phyloP scores from a whole-genome alignment of 164 flowering plant species.

The Vitis vinifera region DNA sequence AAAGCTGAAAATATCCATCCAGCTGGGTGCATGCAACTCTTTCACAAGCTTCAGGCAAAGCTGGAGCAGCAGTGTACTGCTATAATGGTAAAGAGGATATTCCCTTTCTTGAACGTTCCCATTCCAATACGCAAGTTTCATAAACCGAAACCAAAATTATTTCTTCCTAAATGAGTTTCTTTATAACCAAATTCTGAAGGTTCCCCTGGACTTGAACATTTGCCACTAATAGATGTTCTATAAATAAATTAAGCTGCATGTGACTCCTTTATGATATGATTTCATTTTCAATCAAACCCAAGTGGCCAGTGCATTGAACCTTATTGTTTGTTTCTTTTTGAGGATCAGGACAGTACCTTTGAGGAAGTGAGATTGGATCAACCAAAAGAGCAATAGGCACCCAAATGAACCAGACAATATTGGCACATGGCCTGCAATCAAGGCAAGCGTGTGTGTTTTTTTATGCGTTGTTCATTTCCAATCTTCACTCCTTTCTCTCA shows the following conservation, averaged over 20 bases:
- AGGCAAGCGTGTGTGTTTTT: not conserved
- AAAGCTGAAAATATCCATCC: too few relatives aligned
- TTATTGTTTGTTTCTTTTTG: not conserved
- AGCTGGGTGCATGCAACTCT: too few relatives aligned
- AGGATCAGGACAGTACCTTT: conserved; percentile 10
- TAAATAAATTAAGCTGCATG: conserved; percentile 5
- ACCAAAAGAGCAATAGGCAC: conserved; percentile 5
- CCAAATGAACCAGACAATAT: conserved; percentile 5
- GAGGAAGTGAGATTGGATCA: conserved; percentile 4
- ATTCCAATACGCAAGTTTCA: too few relatives aligned
- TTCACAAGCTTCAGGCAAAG: too few relatives aligned
- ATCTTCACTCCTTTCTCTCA: not conserved
- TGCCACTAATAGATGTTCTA: not conserved
- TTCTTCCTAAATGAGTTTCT: not conserved
- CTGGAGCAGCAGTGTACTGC: too few relatives aligned
- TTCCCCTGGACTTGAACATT: too few relatives aligned
- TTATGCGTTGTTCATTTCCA: conserved; percentile 1
- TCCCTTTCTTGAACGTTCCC: too few relatives aligned
- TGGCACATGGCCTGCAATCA: conserved; percentile 6
- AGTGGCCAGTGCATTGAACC: conserved; percentile 3
- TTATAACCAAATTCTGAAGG: not conserved
- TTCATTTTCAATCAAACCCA: not conserved
- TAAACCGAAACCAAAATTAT: too few relatives aligned
- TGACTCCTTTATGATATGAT: not conserved
- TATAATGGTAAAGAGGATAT: too few relatives aligned